These are phyloP conservation scores for Suillus americanus DNA, from an alignment of 768 basidiomycete species.

Conservation along the genomic window DNA sequence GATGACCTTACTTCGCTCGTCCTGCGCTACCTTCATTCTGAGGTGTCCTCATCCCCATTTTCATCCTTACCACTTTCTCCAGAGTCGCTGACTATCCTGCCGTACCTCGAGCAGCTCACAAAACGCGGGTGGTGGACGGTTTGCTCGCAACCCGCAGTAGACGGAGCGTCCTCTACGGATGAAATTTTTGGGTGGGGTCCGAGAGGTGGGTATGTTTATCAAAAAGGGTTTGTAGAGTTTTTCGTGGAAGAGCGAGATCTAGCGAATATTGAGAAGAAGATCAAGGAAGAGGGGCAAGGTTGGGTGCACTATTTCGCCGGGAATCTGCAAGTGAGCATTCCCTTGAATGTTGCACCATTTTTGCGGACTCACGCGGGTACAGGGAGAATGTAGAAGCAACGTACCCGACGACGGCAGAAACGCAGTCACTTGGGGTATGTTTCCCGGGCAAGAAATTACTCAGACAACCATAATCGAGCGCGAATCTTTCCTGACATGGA, in stretches of 20 bases:
- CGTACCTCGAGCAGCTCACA: conserved; percentile 75
- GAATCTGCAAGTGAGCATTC: conserved; percentile 59
- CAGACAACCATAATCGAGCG: conserved; percentile 97
- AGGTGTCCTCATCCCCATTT: conserved; percentile 81
- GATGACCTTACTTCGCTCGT: conserved; percentile 80
- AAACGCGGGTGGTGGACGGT: conserved; percentile 91
- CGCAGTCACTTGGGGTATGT: conserved; percentile 98
- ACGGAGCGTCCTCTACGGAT: conserved; percentile 75
- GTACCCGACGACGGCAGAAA: conserved; percentile 78
- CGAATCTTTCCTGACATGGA: conserved; percentile 95
- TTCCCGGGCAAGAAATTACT: conserved; percentile 93
- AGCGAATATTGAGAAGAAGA: conserved; percentile 55
- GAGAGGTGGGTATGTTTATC: conserved; percentile 88
- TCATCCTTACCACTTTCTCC: conserved; percentile 76
- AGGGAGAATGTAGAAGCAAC: conserved; percentile 84
- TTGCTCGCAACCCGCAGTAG: conserved; percentile 92
- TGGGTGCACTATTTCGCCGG: conserved; percentile 88
- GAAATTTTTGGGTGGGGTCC: conserved; percentile 92
- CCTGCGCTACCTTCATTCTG: conserved; percentile 73
- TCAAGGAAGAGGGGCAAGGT: conserved; percentile 52
- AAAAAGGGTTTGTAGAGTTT: conserved; percentile 98
- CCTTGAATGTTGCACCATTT: background rate
- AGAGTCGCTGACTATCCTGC: conserved; percentile 81
- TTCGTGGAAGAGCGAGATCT: conserved; percentile 71
- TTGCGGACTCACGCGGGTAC: background rate